These are phyloP conservation scores for cucumber (Cucumis sativus) DNA, from an alignment of 306 rosid species.

Conservation along the genomic window DNA sequence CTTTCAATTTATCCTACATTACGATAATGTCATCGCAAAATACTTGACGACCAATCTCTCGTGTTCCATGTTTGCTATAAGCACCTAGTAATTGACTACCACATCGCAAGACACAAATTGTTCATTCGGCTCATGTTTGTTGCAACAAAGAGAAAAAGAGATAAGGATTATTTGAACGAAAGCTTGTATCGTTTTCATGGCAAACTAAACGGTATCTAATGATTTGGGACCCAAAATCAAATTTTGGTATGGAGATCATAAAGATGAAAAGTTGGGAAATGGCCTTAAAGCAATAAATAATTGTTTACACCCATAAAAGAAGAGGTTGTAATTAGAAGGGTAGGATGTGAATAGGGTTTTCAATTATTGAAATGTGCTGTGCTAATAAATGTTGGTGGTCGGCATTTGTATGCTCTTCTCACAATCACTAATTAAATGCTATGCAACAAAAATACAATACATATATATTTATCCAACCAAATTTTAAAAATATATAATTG, in stretches of 20 bases:
- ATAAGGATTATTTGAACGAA: too few relatives aligned
- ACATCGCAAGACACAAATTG: too few relatives aligned
- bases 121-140: too few relatives aligned
- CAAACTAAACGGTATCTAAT: too few relatives aligned
- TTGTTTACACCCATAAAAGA: background rate
- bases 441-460: background rate
- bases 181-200: too few relatives aligned
- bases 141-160: too few relatives aligned
- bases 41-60: too few relatives aligned
- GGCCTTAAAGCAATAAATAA: background rate
- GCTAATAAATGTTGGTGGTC: constrained; percentile 3
- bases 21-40: too few relatives aligned
- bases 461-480: background rate
- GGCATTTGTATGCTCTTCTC: background rate
- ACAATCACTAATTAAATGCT: background rate
- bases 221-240: background rate
- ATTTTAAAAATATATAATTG: too few relatives aligned
- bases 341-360: background rate
- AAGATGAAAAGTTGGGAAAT: background rate
- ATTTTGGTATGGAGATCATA: background rate
- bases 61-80: too few relatives aligned
- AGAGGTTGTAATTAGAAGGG: background rate
- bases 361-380: background rate
- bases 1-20: too few relatives aligned
- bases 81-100: too few relatives aligned